phyloP scores from a whole-genome alignment of 192 early-diverging fungal species.

The Coemansia sp. region DNA sequence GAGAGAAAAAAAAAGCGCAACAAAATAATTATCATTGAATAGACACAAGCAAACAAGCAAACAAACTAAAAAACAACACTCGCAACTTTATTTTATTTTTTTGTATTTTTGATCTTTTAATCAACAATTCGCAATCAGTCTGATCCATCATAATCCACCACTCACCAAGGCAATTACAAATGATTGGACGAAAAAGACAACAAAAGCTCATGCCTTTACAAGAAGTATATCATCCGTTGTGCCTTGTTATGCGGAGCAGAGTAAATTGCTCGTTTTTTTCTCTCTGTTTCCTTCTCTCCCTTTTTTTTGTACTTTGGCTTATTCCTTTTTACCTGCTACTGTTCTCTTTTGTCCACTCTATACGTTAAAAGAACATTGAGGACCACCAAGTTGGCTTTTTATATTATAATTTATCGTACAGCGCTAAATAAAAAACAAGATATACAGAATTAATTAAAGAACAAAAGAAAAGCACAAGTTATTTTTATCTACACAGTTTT shows the following conservation, averaged over 20 bases:
- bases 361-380: not conserved
- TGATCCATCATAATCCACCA: not conserved
- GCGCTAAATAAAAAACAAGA: not conserved
- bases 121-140: too few relatives aligned
- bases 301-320: not conserved
- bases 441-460: not conserved
- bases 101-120: too few relatives aligned
- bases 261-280: too few relatives aligned
- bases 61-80: too few relatives aligned
- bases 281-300: not conserved
- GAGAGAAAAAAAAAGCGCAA: too few relatives aligned
- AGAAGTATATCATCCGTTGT: too few relatives aligned
- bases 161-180: not conserved
- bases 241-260: too few relatives aligned
- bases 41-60: too few relatives aligned
- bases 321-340: not conserved
- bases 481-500: not conserved
- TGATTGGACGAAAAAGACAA: not conserved
- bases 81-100: too few relatives aligned
- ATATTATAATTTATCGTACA: not conserved
- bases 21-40: too few relatives aligned
- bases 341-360: not conserved
- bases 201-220: not conserved
- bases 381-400: too few relatives aligned
- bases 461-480: not conserved